Conservation (phyloP, 139 green algal species). For the Chlorella sp. region DNA sequence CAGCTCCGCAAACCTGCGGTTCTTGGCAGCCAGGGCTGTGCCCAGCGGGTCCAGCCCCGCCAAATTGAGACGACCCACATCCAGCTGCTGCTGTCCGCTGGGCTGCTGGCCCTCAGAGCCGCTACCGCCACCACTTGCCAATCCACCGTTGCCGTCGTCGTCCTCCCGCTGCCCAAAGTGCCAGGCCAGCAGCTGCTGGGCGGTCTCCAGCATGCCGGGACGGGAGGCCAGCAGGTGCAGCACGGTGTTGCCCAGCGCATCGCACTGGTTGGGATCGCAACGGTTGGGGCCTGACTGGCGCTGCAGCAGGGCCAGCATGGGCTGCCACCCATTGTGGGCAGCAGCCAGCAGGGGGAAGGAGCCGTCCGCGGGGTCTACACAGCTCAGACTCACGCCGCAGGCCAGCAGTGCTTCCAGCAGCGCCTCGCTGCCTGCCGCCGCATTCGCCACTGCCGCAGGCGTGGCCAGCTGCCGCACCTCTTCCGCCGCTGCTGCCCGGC, state of each 20-base stretch:
- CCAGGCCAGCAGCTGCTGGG: slow-evolving; percentile 9
- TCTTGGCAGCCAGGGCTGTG: background rate
- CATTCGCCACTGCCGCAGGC: background rate
- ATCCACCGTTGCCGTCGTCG: background rate
- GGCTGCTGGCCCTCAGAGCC: background rate
- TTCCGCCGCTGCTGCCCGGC: background rate
- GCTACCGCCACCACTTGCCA: background rate
- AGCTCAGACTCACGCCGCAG: background rate
- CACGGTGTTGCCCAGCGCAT: background rate
- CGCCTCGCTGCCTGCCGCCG: slow-evolving; percentile 16
- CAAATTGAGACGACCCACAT: background rate
- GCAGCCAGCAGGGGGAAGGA: slow-evolving; percentile 21
- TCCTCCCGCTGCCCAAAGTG: background rate
- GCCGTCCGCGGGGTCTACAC: slow-evolving; percentile 6
- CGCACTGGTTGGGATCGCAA: slow-evolving; percentile 21
- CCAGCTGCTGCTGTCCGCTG: background rate
- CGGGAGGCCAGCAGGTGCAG: slow-evolving; percentile 15
- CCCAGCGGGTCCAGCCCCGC: slow-evolving; percentile 12
- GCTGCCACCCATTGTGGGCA: background rate
- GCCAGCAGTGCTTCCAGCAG: slow-evolving; percentile 18
- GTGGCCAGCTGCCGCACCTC: background rate
- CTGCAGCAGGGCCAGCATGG: slow-evolving; percentile 27
- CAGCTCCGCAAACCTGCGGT: slow-evolving; percentile 6
- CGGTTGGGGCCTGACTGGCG: too few species aligned
- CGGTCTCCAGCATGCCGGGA: slow-evolving; percentile 2